These are phyloP conservation scores for Fusarium annulatum DNA, from an alignment of 2,329 filamentous ascomycete species.

Conservation along the genomic window DNA sequence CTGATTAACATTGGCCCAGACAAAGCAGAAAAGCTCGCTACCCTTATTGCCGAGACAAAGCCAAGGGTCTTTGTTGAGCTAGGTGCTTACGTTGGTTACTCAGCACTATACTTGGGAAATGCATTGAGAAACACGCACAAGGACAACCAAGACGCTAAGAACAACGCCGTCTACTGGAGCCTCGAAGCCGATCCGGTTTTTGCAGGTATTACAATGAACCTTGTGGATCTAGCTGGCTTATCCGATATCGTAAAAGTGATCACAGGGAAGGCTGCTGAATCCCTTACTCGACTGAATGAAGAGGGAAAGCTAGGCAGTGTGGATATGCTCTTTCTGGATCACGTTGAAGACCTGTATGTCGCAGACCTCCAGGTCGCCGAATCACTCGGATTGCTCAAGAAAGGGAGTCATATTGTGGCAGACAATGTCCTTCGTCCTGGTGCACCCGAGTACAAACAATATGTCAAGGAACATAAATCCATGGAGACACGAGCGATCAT, in stretches of 20 bases:
- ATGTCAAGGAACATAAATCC: not conserved
- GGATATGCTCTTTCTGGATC: not conserved
- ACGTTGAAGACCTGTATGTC: not conserved
- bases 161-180: not conserved
- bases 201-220: not conserved
- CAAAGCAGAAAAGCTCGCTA: not conserved
- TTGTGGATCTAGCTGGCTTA: not conserved
- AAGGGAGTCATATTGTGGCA: not conserved
- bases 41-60: not conserved
- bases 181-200: not conserved
- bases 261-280: not conserved
- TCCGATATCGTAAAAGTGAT: not conserved
- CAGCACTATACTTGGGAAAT: not conserved
- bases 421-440: not conserved
- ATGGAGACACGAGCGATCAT: not conserved
- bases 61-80: not conserved
- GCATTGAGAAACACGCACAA: not conserved
- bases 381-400: not conserved
- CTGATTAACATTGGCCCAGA: not conserved
- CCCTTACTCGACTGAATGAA: not conserved
- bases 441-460: not conserved
- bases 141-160: not conserved
- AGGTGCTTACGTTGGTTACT: not conserved
- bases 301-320: not conserved
- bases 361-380: accelerated